Evolutionary conservation across 805 yeast species (phyloP).

Genomic region (Pichia manshurica): DNA sequence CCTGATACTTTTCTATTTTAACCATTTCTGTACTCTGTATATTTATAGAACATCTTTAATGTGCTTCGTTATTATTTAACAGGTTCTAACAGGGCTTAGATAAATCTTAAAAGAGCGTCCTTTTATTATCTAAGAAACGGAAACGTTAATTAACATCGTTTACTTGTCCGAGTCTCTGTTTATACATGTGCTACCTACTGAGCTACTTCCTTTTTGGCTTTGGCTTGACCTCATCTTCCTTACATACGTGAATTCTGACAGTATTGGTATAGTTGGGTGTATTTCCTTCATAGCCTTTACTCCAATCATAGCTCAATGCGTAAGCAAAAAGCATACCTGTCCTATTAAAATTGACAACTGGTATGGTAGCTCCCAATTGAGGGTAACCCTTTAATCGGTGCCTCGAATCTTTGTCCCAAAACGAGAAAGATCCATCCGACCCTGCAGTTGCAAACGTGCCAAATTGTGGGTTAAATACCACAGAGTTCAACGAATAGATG

Average conservation of each 20-base stretch:
- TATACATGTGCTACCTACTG: background rate
- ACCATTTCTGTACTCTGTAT: too few relatives aligned
- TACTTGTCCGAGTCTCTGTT: too few relatives aligned
- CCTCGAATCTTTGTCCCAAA: constrained; percentile 94
- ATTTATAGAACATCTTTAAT: too few relatives aligned
- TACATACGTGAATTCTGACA: constrained; percentile 76
- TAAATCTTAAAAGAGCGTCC: too few relatives aligned
- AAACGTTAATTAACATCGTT: too few relatives aligned
- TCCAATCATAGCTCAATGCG: constrained; percentile 93
- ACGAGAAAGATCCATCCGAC: constrained; percentile 85
- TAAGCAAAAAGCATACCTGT: constrained; percentile 84
- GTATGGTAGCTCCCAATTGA: constrained; percentile 56
- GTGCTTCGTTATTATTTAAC: too few relatives aligned
- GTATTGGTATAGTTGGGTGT: constrained; percentile 68
- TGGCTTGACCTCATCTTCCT: constrained; percentile 79
- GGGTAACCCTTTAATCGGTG: constrained; percentile 83
- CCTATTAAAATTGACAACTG: constrained; percentile 75
- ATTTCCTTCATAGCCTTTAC: constrained; percentile 79
- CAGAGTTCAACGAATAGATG: constrained; percentile 74
- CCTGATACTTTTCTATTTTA: too few relatives aligned
- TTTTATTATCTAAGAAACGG: too few relatives aligned
- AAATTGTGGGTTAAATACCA: constrained; percentile 79
- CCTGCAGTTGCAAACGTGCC: constrained; percentile 95
- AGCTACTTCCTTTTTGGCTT: constrained; percentile 32
- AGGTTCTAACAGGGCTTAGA: too few relatives aligned